Evolutionary conservation across 192 early-diverging fungal species (phyloP).

Genomic region (Paraglomus brasilianum): DNA sequence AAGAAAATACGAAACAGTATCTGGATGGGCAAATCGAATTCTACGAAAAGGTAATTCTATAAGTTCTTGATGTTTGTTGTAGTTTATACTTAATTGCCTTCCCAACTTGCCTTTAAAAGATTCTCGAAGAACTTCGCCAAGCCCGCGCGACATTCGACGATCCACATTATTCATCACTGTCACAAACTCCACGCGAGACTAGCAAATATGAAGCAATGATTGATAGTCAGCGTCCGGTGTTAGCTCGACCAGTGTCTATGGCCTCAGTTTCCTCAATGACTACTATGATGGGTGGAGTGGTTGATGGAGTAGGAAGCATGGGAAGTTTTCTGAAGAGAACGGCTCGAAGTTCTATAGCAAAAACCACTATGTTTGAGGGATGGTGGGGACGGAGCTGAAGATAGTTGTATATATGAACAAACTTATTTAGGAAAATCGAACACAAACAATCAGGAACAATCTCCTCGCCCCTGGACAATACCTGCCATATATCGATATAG

Average conservation of each 20-base stretch:
- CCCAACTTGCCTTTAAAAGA: constrained; percentile 31
- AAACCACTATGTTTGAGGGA: constrained; percentile 31
- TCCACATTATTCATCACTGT: constrained; percentile 36
- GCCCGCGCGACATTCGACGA: constrained; percentile 40
- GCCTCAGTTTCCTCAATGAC: constrained; percentile 42
- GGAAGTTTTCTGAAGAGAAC: constrained; percentile 41
- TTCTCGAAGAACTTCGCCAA: constrained; percentile 42
- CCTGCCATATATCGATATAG: too few species aligned
- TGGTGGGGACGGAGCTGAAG: constrained; percentile 29
- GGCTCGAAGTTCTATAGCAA: constrained; percentile 35
- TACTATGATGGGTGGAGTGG: constrained; percentile 44
- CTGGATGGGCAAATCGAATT: constrained; percentile 45
- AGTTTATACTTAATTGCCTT: background rate
- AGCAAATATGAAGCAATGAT: constrained; percentile 39
- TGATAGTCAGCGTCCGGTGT: constrained; percentile 35
- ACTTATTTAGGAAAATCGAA: too few species aligned
- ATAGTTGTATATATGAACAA: too few species aligned
- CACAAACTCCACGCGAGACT: constrained; percentile 34
- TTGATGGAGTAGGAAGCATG: constrained; percentile 47
- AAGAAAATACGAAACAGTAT: constrained; percentile 42
- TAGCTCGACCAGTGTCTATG: constrained; percentile 38
- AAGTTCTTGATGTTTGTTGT: too few species aligned
- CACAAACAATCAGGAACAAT: too few species aligned
- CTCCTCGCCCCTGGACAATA: too few species aligned
- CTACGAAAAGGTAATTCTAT: constrained; percentile 42